These are phyloP conservation scores for Viola odorata DNA, from an alignment of 345 rosid genomes.

Conservation along the genomic window DNA sequence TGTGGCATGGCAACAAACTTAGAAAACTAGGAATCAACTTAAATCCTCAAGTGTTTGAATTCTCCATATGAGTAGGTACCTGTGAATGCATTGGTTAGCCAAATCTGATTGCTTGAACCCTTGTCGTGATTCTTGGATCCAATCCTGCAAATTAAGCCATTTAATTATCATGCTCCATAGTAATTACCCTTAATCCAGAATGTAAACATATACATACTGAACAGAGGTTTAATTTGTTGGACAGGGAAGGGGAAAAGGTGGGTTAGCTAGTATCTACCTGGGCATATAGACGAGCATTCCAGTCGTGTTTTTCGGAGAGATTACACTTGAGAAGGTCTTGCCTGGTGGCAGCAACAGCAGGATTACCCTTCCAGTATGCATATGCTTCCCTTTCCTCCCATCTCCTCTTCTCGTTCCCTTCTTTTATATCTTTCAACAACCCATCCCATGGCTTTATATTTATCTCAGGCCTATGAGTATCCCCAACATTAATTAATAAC, in stretches of 20 bases:
- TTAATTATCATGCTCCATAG: too few species aligned
- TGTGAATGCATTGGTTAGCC: constrained; percentile 67
- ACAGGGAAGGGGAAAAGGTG: neutral
- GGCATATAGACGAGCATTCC: constrained; percentile 26
- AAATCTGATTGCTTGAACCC: constrained; percentile 76
- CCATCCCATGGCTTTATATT: constrained; percentile 32
- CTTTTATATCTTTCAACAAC: constrained; percentile 14
- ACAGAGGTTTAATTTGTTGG: too few species aligned
- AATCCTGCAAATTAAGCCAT: constrained; percentile 44
- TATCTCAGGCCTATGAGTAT: constrained; percentile 27
- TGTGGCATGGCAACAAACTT: neutral
- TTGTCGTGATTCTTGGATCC: constrained; percentile 54
- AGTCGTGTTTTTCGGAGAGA: constrained; percentile 18
- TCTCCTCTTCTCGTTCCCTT: constrained; percentile 18
- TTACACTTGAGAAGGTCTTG: constrained; percentile 32
- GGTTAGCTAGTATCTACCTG: constrained; percentile 7
- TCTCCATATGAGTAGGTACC: constrained; percentile 25
- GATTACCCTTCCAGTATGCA: constrained; percentile 43
- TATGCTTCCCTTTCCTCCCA: constrained; percentile 34
- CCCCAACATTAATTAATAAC: neutral
- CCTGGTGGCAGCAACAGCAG: constrained; percentile 20
- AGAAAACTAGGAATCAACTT: too few species aligned
- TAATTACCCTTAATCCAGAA: too few species aligned
- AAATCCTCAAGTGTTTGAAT: neutral
- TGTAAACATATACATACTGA: too few species aligned